Evolutionary conservation across 2,329 filamentous ascomycete genomes (phyloP).

Genomic region (Fusarium dimerum): DNA sequence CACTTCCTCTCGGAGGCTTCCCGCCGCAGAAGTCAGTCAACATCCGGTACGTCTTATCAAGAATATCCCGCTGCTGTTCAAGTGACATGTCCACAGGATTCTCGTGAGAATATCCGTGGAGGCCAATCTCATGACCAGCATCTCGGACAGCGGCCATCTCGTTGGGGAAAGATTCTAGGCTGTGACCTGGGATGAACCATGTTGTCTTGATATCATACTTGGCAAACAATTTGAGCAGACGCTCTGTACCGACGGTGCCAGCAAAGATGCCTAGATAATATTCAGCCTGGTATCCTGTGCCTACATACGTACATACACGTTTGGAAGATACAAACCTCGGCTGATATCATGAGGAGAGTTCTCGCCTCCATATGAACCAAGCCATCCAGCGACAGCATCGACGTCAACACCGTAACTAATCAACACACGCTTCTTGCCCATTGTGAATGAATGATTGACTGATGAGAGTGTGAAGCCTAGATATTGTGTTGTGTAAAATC

Average conservation of each 20-base stretch:
- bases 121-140: conserved; percentile 50
- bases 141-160: conserved; percentile 48
- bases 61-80: conserved; percentile 75
- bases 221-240: conserved; percentile 69
- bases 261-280: conserved; percentile 40
- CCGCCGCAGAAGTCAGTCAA: conserved; percentile 65
- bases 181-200: conserved; percentile 53
- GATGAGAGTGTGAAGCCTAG: too few relatives aligned
- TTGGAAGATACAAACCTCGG: conserved; percentile 53
- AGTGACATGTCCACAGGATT: conserved; percentile 71
- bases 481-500: too few relatives aligned
- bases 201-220: conserved; percentile 71
- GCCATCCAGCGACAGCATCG: conserved; percentile 75
- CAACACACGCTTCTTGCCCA: conserved; percentile 40
- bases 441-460: conserved; percentile 7
- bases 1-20: conserved; percentile 70
- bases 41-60: conserved; percentile 72
- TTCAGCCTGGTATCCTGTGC: conserved; percentile 38
- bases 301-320: too few relatives aligned
- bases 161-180: conserved; percentile 51
- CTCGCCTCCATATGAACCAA: conserved; percentile 73
- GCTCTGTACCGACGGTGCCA: conserved; percentile 66
- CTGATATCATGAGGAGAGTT: conserved; percentile 73
- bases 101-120: conserved; percentile 74
- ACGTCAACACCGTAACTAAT: conserved; percentile 69